Evolutionary conservation across 2,329 filamentous ascomycete genomes (phyloP), one percentile per base, ranked within the genome.

Genomic region (Aschersonia sp.): DNA sequence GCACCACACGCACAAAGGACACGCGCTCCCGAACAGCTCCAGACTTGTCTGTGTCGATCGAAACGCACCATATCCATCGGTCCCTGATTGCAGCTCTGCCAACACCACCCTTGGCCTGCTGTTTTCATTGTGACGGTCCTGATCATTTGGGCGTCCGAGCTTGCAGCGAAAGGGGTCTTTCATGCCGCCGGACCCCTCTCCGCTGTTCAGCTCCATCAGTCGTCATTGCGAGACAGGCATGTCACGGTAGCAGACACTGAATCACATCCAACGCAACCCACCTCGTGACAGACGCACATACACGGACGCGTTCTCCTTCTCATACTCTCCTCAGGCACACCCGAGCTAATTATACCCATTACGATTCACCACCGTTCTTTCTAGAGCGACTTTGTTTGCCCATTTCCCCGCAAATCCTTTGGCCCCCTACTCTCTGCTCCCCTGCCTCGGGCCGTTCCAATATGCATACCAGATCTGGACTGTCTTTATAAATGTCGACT

Each of bases 401-500:
- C 12, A 6, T 46, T 50, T 50, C 48, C 48, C 51, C 52, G 45
- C 52, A 49, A 49, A 48, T 50, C 44, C 45, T 47, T 30, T 31
- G 29, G 12, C 28, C 29, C 31, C 42, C 32, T 49, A 7, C 44
- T 44, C 45, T 42, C 38, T 40, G 38, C 28, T 43, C 10, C 45
- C 30, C 49, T 59, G 50, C 55, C 53, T 54, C 56, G 56, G 54
- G 52, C 57, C 55, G 51, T 58, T 54, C 54, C 59, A 61, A 58
- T 53, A 65, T 65, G 63, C 61, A 61, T 62, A 54, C 54, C 55
- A 56, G 55, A 56, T 53, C 54, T 54, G 55, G 52, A 54, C 58
- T 54, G 56, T 45, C 57, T 54, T 61, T 61, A 65, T 66, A 66
- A 63, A 64, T 58, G 60, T 62, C 60, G 54, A 62, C 55, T 52